Percentiles rank a stretch among this genome's conserved stretches.
These are phyloP conservation scores for Sclerotinia trifoliorum DNA, from an alignment of 2,329 filamentous ascomycete genomes.

Conservation along the genomic window DNA sequence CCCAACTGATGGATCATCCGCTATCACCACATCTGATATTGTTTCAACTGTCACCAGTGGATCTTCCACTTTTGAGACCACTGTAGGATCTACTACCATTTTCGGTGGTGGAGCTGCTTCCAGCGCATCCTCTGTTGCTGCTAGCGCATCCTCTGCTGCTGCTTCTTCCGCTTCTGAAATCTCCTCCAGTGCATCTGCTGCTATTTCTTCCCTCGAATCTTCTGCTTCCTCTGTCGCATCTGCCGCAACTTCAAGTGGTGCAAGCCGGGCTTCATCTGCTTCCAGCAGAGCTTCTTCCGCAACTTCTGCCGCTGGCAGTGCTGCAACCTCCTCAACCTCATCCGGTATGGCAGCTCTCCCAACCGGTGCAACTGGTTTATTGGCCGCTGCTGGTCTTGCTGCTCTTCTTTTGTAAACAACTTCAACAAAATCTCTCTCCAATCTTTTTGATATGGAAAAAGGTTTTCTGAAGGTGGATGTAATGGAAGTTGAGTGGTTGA, in stretches of 20 bases:
- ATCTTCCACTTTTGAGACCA: constrained; percentile 26
- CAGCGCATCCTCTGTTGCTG: constrained; percentile 20
- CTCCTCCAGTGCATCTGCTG: constrained; percentile 31
- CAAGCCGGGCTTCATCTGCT: constrained; percentile 18
- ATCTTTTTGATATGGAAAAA: constrained; percentile 24
- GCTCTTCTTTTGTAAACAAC: constrained; percentile 38
- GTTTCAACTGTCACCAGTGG: constrained; percentile 26
- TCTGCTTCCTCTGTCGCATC: constrained; percentile 25
- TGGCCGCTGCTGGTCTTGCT: constrained; percentile 37
- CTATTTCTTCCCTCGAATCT: constrained; percentile 28
- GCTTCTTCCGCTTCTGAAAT: constrained; percentile 30
- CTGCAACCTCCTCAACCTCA: constrained; percentile 14
- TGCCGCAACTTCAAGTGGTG: constrained; percentile 26
- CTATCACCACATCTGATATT: constrained; percentile 26
- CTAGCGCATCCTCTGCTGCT: constrained; percentile 23
- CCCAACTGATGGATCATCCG: constrained; percentile 20
- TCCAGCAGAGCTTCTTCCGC: constrained; percentile 20
- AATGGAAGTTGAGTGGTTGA: constrained; percentile 22
- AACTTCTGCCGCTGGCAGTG: constrained; percentile 24
- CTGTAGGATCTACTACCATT: constrained; percentile 31
- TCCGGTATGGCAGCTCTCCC: constrained; percentile 13
- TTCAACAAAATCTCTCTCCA: not conserved
- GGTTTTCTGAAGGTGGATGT: constrained; percentile 19
- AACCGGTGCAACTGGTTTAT: constrained; percentile 33
- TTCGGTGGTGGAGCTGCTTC: constrained; percentile 23